Percentiles rank a stretch among this genome's conserved stretches.
phyloP scores from a whole-genome alignment of 176 grass and related monocot species.

The Triticum aestivum region DNA sequence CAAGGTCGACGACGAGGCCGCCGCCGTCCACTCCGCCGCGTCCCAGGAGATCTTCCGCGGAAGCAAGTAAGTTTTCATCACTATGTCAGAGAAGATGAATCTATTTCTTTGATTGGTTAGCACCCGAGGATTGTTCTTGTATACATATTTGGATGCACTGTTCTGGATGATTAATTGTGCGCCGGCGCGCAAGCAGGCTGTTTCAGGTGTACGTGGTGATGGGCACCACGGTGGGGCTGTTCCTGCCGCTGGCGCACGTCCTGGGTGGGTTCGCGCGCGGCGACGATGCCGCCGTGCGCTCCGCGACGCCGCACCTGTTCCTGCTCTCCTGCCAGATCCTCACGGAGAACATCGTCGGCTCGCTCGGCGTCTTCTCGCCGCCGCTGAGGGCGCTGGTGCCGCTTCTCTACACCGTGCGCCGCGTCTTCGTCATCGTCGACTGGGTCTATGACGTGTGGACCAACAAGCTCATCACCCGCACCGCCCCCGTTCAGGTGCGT shows the following conservation, averaged over 20 bases:
- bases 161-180: not conserved
- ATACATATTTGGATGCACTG: no score
- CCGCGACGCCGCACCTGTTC: constrained; percentile 88
- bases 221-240: constrained; percentile 73
- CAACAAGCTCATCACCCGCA: not conserved
- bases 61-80: not conserved
- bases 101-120: not conserved
- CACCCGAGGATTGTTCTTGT: not conserved
- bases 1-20: constrained; percentile 8
- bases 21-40: constrained; percentile 7
- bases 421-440: constrained; percentile 73
- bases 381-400: constrained; percentile 72
- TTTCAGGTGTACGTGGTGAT: constrained; percentile 73
- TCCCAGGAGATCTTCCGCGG: constrained; percentile 52
- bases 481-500: constrained; percentile 31
- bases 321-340: constrained; percentile 89
- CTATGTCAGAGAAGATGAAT: no score
- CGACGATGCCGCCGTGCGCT: constrained; percentile 61
- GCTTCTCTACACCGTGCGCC: constrained; percentile 81
- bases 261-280: constrained; percentile 85
- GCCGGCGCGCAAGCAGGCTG: not conserved
- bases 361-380: constrained; percentile 71
- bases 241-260: constrained; percentile 92
- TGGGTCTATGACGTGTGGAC: constrained; percentile 70
- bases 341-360: constrained; percentile 80